phyloP scores from a whole-genome alignment of 345 rosid genomes.

The Luvunga scandens region DNA sequence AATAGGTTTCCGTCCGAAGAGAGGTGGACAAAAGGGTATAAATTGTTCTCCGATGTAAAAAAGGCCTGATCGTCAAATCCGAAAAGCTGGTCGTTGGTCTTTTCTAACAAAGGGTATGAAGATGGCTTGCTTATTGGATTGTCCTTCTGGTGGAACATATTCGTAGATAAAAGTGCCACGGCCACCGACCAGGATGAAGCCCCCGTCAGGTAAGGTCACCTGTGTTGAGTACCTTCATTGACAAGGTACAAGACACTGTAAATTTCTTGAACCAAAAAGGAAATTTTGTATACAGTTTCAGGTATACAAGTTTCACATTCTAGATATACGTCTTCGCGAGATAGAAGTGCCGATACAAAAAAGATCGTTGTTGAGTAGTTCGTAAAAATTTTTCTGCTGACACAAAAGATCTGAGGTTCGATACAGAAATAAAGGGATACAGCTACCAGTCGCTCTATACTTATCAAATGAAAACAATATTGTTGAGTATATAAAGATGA shows the following conservation, averaged over 20 bases:
- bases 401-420: too few species aligned
- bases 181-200: slow-evolving; percentile 68
- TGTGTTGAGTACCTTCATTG: slow-evolving; percentile 31
- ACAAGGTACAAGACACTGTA: neutral
- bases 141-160: slow-evolving; percentile 49
- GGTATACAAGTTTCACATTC: too few species aligned
- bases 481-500: neutral
- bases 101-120: neutral
- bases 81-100: neutral
- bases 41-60: neutral
- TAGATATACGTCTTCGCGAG: too few species aligned
- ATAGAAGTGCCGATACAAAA: too few species aligned
- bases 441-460: too few species aligned
- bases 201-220: slow-evolving; percentile 44
- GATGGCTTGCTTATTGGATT: neutral
- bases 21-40: slow-evolving; percentile 21
- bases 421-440: too few species aligned
- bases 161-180: slow-evolving; percentile 66
- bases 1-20: slow-evolving; percentile 29
- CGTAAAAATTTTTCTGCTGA: too few species aligned
- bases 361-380: too few species aligned
- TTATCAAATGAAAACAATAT: too few species aligned
- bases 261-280: neutral
- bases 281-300: too few species aligned
- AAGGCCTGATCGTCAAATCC: neutral